Conservation (phyloP, 2,329 filamentous ascomycete species). For the Chaetomiaceae sp. region DNA sequence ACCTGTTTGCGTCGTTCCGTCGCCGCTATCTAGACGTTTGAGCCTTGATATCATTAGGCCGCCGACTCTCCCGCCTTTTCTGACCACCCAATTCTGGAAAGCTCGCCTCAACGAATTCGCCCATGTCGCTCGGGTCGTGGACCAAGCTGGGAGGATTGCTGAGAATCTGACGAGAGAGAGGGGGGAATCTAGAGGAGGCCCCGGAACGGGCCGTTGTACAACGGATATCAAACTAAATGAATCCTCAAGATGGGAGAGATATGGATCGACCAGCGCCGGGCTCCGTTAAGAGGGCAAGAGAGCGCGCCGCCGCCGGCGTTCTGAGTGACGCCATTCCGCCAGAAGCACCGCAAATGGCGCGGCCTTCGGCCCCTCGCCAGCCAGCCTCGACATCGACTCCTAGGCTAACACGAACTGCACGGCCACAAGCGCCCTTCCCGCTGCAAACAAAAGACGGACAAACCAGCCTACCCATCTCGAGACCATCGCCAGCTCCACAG, state of each 20-base stretch:
- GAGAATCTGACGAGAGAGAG: constrained; percentile 19
- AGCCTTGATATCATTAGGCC: constrained; percentile 5
- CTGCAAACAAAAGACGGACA: constrained; percentile 37
- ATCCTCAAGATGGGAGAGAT: constrained; percentile 50
- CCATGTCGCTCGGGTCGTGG: constrained; percentile 24
- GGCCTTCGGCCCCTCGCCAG: constrained; percentile 31
- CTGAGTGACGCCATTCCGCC: constrained; percentile 1
- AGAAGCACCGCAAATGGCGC: constrained; percentile 28
- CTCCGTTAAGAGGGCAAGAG: constrained; percentile 52
- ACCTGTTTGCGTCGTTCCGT: constrained; percentile 18
- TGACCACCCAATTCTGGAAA: too few species aligned
- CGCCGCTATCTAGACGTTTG: constrained; percentile 3
- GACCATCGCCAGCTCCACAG: constrained; percentile 49
- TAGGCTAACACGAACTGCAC: constrained; percentile 27
- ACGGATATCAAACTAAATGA: constrained; percentile 45
- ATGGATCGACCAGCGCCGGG: constrained; percentile 45
- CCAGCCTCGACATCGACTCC: constrained; percentile 23
- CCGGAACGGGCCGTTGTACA: constrained; percentile 26
- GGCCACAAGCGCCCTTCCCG: constrained; percentile 32
- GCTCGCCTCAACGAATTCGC: constrained; percentile 12
- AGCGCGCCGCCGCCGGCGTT: constrained; percentile 43
- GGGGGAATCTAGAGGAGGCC: constrained; percentile 18
- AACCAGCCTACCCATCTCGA: constrained; percentile 46
- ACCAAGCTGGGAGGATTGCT: constrained; percentile 11
- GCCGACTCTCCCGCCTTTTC: neutral